Percentiles rank a stretch among this genome's conserved stretches.
Conservation (phyloP, 2,329 filamentous ascomycete genomes). For the Aspergillus sp. region DNA sequence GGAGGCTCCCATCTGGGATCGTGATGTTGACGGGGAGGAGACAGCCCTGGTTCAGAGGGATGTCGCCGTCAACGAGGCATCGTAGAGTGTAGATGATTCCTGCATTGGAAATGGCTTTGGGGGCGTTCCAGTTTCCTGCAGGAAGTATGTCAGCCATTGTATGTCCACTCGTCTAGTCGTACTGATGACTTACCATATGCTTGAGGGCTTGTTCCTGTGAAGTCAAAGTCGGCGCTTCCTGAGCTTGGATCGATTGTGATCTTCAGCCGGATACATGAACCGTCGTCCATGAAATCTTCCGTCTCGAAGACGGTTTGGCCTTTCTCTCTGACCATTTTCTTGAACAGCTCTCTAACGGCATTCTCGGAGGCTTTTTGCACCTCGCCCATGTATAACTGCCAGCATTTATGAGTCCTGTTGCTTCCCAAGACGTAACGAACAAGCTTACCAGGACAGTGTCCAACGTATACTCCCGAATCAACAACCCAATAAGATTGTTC, state of each 20-base stretch:
- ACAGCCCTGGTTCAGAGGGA: conserved; percentile 84
- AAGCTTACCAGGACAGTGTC: conserved; percentile 55
- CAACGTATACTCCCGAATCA: conserved; percentile 52
- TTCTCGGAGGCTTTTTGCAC: conserved; percentile 80
- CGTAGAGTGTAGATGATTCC: conserved; percentile 85
- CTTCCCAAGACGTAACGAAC: too few relatives aligned
- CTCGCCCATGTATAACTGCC: conserved; percentile 75
- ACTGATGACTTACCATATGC: conserved; percentile 56
- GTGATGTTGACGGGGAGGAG: conserved; percentile 72
- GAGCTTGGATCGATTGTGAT: conserved; percentile 72
- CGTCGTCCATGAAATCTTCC: conserved; percentile 84
- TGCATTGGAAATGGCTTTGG: conserved; percentile 76
- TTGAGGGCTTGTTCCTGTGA: conserved; percentile 74
- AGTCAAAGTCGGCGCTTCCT: conserved; percentile 78
- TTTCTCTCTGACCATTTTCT: conserved; percentile 67
- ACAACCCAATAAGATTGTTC: too few relatives aligned
- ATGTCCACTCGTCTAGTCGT: too few relatives aligned
- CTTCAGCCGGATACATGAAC: conserved; percentile 71
- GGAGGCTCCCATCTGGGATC: conserved; percentile 67
- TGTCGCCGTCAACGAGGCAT: conserved; percentile 76
- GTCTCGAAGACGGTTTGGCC: conserved; percentile 60
- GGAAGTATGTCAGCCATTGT: too few relatives aligned
- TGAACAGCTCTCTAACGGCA: conserved; percentile 72
- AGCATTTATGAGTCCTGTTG: too few relatives aligned
- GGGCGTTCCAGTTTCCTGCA: conserved; percentile 68